Percentiles rank a stretch among this genome's conserved stretches.
Conservation (phyloP, 2,329 filamentous ascomycete species). For the Chrysoporthe deuterocubensis region DNA sequence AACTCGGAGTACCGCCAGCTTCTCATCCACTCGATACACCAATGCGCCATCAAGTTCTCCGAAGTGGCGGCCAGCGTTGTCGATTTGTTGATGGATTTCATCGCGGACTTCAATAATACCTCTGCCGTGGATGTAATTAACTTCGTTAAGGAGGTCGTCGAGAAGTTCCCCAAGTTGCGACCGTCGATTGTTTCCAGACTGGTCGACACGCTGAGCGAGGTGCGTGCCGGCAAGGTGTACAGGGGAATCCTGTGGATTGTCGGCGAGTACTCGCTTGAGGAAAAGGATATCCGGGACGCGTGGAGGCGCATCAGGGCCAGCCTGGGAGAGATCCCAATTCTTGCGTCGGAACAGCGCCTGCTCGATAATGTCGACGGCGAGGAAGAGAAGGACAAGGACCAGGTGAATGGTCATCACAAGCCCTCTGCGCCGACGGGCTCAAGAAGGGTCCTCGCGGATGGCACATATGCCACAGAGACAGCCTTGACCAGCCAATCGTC, state of each 20-base stretch:
- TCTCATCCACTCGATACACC: conserved; percentile 95
- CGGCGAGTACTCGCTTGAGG: conserved; percentile 93
- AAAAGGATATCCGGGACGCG: conserved; percentile 91
- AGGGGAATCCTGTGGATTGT: conserved; percentile 96
- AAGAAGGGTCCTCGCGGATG: conserved; percentile 90
- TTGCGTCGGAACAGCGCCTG: conserved; percentile 90
- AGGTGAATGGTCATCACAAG: conserved; percentile 82
- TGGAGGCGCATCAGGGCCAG: conserved; percentile 96
- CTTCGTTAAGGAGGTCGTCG: conserved; percentile 98
- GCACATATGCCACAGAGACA: conserved; percentile 96
- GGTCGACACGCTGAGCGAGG: conserved; percentile 88
- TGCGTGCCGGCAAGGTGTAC: conserved; percentile 96
- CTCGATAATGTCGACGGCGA: conserved; percentile 81
- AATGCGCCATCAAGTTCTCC: conserved; percentile 98
- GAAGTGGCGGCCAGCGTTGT: conserved; percentile 97
- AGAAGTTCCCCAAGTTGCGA: conserved; percentile 92
- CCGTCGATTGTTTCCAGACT: conserved; percentile 85
- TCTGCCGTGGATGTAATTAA: conserved; percentile 97
- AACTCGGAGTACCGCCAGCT: conserved; percentile 93
- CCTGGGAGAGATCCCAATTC: conserved; percentile 93
- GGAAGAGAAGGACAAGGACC: conserved; percentile 60
- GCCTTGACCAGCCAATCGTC: conserved; percentile 92
- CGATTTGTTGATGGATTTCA: conserved; percentile 97
- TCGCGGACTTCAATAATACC: conserved; percentile 95
- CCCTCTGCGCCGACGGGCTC: conserved; percentile 78